Evolutionary conservation across 129 eudicot genomes (phyloP).

Genomic region (Rutidosis leptorrhynchoides): DNA sequence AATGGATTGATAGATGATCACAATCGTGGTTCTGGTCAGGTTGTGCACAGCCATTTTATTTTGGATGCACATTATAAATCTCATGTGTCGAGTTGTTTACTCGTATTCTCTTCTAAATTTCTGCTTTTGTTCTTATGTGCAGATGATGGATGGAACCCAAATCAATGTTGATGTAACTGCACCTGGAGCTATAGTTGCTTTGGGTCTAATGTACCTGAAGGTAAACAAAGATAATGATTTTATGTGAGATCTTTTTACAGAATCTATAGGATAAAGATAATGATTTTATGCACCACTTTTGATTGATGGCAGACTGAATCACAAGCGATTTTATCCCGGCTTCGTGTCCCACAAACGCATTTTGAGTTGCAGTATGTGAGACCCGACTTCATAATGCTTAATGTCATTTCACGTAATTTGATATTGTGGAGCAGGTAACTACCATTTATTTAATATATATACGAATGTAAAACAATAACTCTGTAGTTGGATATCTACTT

Average conservation of each 20-base stretch:
- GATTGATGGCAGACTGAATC: conserved; percentile 72
- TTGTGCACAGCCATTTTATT: conserved; percentile 24
- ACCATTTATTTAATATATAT: not conserved
- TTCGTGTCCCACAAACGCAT: conserved; percentile 72
- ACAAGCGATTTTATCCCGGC: conserved; percentile 63
- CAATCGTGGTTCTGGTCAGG: conserved; percentile 84
- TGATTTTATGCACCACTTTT: conserved; percentile 7
- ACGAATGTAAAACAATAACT: not conserved
- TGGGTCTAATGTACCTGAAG: conserved; percentile 82
- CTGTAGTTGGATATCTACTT: conserved; percentile 4
- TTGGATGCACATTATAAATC: not conserved
- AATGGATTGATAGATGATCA: conserved; percentile 56
- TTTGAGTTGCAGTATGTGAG: conserved; percentile 89
- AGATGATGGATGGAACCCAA: conserved; percentile 73
- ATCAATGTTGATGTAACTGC: conserved; percentile 95
- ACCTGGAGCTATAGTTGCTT: conserved; percentile 92
- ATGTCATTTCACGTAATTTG: conserved; percentile 88
- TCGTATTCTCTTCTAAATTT: conserved; percentile 16
- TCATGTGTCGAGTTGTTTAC: conserved; percentile 4
- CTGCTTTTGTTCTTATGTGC: conserved; percentile 19
- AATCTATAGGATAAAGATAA: not conserved
- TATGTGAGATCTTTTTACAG: not conserved
- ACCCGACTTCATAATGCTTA: conserved; percentile 93
- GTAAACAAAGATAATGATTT: conserved; percentile 35
- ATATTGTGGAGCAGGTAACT: conserved; percentile 95